Base-by-base conservation (phyloP, 106 monocot genomes). In the Narthecium ossifragum region DNA sequence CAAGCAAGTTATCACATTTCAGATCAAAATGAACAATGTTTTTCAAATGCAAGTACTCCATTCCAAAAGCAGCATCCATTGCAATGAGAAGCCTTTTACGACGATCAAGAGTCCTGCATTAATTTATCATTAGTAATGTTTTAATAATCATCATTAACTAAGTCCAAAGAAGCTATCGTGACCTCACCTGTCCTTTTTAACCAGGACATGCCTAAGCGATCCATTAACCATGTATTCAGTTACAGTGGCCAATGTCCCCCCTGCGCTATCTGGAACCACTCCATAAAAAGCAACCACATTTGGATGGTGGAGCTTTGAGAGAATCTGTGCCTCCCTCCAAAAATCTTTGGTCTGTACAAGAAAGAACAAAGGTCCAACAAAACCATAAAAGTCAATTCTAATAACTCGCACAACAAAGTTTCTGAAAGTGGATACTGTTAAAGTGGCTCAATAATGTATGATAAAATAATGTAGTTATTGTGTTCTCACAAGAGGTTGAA, bases 151-250 rank as follows among this genome's bases (percentile, higher is more conserved):
- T 53, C 4, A 63, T 23, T 29, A 46, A 29, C 37, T 0, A 22
- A 36, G 45, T 20, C 2, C 31, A 70, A 15, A 38, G 2, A 36
- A 50, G 28, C 30, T 54, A 69, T 38, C 18, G 17, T 31, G 13
- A 20, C 17, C 62, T 65, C 62, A 96, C 90, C 80, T 78, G 15
- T 96, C 86, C 53, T 90, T 96, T 45, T 61, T 77, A 36, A 73
- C n/a, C 0, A 96, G 70, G 32, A 78, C 90, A 75, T 85, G 82
- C 48, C 85, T 73, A 14, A 96, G 83, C 24, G 90, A 96, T 27
- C 94, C 94, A 80, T 96, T 96, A 25, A 96, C 83, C 94, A 96
- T 96, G 57, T 75, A 96, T 62, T 96, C 90, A 22, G 94, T 83
- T 27, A 96, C 94, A 39, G 90, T 96, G 36, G 94, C 90, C 41